Base-by-base conservation (phyloP, 1,139 yeast species). In the Sugiyamaella novakii region DNA sequence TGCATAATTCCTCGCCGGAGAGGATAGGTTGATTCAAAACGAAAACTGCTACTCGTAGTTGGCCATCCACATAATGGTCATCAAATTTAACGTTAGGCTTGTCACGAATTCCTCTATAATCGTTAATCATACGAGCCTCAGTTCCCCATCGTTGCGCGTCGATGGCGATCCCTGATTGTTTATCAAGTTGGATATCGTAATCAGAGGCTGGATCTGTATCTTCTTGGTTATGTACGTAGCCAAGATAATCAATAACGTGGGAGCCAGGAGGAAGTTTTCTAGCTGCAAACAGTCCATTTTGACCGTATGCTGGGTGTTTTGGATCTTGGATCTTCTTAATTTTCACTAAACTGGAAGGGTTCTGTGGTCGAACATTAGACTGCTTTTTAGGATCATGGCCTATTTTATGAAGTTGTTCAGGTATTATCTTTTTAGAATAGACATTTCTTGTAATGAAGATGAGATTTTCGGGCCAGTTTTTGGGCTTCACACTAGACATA, bases 81-180 rank as follows among this genome's bases (percentile, higher is more conserved):
- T 61, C 65, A 42, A 62, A 62, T 40, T 48, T 42, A 19, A 60
- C 65, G 36, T 62, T 62, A 8, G 65, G 62, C 11, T 51, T 49
- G 21, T 37, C 42, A 25, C 47, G 52, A 12, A 62, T 55, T 4
- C 65, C 65, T n/a, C 66, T 51, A 33, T 62, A 62, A 43, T 62
- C 66, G 38, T 62, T 62, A 28, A 62, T 57, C 65, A 62, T 61
- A 8, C 66, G 52, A 2, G 64, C 65, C 36, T 62, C 66, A 31
- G 58, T 55, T 6, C 66, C 66, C 51, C 50, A 40, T 33, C 46
- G 45, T 31, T 52, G 50, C 11, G 64, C 66, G 37, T 62, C 66
- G 18, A 62, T 58, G 7, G 59, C 63, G 3, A 62, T 46, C 3
- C 58, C 57, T 7, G 46, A 46, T 12, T 45, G 47, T 14, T 54